Base-by-base conservation (phyloP, 805 yeast species). In the Nakazawaea wyomingensis region DNA sequence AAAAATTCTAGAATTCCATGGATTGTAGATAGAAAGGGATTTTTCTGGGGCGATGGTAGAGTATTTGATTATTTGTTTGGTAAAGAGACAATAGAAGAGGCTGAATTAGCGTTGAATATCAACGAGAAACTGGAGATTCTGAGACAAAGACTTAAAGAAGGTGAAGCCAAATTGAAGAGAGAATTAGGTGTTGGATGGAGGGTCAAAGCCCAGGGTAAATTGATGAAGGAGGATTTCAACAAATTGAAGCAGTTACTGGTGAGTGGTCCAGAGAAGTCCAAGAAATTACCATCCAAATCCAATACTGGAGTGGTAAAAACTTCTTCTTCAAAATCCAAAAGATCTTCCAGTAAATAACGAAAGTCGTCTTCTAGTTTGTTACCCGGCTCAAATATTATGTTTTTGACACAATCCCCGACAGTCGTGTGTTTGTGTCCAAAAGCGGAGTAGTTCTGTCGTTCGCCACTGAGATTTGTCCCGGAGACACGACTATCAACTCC, bases 21-120 rank as follows among this genome's bases (percentile, higher is more conserved):
- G 87, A 64, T 83, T 14, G 83, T 85, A 16, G 96, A 87, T 57
- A 70, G 96, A 50, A 81, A 79, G 53, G 96, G 95, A 10, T 87
- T 88, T 69, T 87, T 85, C 65, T 87, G 95, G 95, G 90, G 93
- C 27, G 95, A 87, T 60, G 96, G 95, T 13, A 70, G 96, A 46
- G 83, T 87, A 2, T 83, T 82, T 61, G 96, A 87, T 59, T 74
- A 78, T 41, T 54, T 87, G n/a, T 83, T 87, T 52, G 93, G 95
- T 18, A 82, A 84, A 55, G 93, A 85, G 56, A 62, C 85, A 1
- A 57, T 85, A n/a, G 82, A 80, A 14, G 82, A 76, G 46, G 90
- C 93, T 3, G 91, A 85, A 58, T 76, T 73, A 38, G 88, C 86
- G 9, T 61, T 80, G 45, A 74, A 79, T 13, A 71, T 80, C 56